phyloP scores from a whole-genome alignment of 768 basidiomycete genomes.

The Lactifluus hygrophoroides region DNA sequence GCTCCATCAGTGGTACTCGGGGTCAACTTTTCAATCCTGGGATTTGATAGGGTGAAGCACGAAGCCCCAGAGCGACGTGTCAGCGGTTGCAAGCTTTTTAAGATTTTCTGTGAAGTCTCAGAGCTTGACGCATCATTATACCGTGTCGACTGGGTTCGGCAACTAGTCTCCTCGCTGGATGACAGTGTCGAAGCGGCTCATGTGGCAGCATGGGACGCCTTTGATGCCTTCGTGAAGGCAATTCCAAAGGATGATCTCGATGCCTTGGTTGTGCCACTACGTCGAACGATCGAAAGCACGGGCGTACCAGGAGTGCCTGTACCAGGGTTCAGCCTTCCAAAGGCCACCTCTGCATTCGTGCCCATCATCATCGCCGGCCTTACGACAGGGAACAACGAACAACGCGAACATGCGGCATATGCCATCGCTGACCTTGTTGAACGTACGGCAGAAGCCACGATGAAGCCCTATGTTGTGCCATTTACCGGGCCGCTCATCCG shows the following conservation, averaged over 20 bases:
- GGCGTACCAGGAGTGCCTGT: slow-evolving; percentile 70
- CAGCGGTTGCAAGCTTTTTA: slow-evolving; percentile 71
- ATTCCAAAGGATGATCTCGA: slow-evolving; percentile 91
- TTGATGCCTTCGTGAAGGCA: slow-evolving; percentile 84
- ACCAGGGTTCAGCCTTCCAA: slow-evolving; percentile 78
- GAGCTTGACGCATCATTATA: slow-evolving; percentile 78
- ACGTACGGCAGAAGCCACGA: slow-evolving; percentile 69
- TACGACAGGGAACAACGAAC: slow-evolving; percentile 90
- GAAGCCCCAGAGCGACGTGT: slow-evolving; percentile 62
- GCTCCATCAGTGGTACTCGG: slow-evolving; percentile 21
- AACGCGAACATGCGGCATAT: slow-evolving; percentile 90
- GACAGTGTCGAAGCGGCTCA: slow-evolving; percentile 70
- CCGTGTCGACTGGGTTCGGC: slow-evolving; percentile 90
- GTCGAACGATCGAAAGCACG: slow-evolving; percentile 78
- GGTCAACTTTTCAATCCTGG: neutral
- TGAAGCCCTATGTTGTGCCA: slow-evolving; percentile 93
- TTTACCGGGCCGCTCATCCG: slow-evolving; percentile 95
- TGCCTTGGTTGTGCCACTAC: slow-evolving; percentile 79
- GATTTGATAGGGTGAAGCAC: slow-evolving; percentile 60
- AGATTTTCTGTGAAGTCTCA: slow-evolving; percentile 75
- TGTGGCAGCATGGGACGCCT: slow-evolving; percentile 70
- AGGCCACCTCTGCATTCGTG: slow-evolving; percentile 76
- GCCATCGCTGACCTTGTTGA: slow-evolving; percentile 95
- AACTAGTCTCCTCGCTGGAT: slow-evolving; percentile 75
- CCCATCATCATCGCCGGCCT: slow-evolving; percentile 89